These are phyloP conservation scores for Malassezia japonica DNA, from an alignment of 1,284 basidiomycete genomes.

Conservation along the genomic window DNA sequence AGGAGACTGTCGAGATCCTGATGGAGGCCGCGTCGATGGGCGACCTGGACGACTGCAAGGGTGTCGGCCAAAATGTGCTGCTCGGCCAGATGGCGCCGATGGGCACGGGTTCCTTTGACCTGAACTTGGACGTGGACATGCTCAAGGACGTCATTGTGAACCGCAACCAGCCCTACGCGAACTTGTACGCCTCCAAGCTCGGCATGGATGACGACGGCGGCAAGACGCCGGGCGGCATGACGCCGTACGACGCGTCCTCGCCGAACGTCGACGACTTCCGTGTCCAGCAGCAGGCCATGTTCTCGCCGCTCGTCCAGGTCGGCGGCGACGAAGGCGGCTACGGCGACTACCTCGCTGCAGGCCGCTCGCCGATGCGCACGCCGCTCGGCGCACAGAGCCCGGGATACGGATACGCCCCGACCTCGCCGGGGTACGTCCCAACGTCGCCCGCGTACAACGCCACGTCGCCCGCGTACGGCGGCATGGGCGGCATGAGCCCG, in stretches of 20 bases:
- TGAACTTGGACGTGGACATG: slow-evolving; percentile 93
- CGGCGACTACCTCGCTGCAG: slow-evolving; percentile 60
- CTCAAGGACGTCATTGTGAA: slow-evolving; percentile 98
- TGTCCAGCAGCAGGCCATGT: slow-evolving; percentile 73
- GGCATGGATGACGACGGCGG: slow-evolving; percentile 27
- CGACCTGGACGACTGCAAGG: slow-evolving; percentile 94
- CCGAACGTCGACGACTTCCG: slow-evolving; percentile 55
- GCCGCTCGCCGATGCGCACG: slow-evolving; percentile 62
- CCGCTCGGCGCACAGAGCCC: slow-evolving; percentile 41
- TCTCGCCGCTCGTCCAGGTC: slow-evolving; percentile 84
- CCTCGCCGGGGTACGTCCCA: slow-evolving; percentile 38
- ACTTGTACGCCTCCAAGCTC: slow-evolving; percentile 50
- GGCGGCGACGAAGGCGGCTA: slow-evolving; percentile 69
- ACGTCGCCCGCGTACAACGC: slow-evolving; percentile 38
- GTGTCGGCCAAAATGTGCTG: slow-evolving; percentile 95
- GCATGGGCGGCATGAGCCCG: slow-evolving; percentile 55
- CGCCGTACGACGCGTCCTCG: slow-evolving; percentile 61
- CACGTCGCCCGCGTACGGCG: slow-evolving; percentile 51
- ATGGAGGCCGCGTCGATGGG: slow-evolving; percentile 98
- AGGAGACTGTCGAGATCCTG: slow-evolving; percentile 97
- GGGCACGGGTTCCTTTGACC: slow-evolving; percentile 66
- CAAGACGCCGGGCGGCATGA: slow-evolving; percentile 45
- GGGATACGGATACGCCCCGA: slow-evolving; percentile 41
- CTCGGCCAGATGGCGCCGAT: slow-evolving; percentile 93
- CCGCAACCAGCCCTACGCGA: slow-evolving; percentile 66